Evolutionary conservation across 345 rosid genomes (phyloP).

Genomic region (Heritiera littoralis): DNA sequence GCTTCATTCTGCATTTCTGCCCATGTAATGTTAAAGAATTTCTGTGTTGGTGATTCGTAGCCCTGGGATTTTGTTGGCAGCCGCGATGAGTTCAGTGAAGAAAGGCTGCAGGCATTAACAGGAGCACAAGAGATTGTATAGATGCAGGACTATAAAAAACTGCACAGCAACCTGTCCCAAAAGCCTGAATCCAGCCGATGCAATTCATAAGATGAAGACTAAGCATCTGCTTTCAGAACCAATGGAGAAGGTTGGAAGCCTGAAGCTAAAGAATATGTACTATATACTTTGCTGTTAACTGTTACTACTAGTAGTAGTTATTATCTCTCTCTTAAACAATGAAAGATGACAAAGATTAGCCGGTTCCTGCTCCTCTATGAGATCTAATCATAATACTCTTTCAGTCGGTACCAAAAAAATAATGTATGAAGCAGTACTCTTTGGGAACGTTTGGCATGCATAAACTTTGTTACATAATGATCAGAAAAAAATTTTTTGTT

Average conservation of each 20-base stretch:
- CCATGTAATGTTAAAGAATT: too few species aligned
- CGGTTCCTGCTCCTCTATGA: too few species aligned
- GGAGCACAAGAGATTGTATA: slow-evolving; percentile 51
- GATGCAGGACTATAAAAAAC: slow-evolving; percentile 64
- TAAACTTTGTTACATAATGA: too few species aligned
- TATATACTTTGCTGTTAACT: too few species aligned
- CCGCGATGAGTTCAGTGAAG: slow-evolving; percentile 50
- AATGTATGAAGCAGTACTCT: too few species aligned
- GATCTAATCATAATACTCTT: too few species aligned
- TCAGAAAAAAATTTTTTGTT: too few species aligned
- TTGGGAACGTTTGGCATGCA: too few species aligned
- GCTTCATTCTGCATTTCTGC: background rate
- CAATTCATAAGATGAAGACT: slow-evolving; percentile 59
- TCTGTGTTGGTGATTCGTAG: background rate
- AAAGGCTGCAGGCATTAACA: slow-evolving; percentile 51
- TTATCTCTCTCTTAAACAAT: too few species aligned
- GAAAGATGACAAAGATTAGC: too few species aligned
- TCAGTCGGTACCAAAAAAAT: too few species aligned
- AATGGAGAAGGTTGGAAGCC: slow-evolving; percentile 25
- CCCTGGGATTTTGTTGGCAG: slow-evolving; percentile 22
- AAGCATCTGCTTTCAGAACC: slow-evolving; percentile 36
- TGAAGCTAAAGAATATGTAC: background rate
- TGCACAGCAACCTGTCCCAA: slow-evolving; percentile 69
- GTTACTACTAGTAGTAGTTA: too few species aligned
- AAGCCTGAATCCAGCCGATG: slow-evolving; percentile 55